phyloP scores from a whole-genome alignment of 2,329 filamentous ascomycete genomes.

The Alternaria sp. region DNA sequence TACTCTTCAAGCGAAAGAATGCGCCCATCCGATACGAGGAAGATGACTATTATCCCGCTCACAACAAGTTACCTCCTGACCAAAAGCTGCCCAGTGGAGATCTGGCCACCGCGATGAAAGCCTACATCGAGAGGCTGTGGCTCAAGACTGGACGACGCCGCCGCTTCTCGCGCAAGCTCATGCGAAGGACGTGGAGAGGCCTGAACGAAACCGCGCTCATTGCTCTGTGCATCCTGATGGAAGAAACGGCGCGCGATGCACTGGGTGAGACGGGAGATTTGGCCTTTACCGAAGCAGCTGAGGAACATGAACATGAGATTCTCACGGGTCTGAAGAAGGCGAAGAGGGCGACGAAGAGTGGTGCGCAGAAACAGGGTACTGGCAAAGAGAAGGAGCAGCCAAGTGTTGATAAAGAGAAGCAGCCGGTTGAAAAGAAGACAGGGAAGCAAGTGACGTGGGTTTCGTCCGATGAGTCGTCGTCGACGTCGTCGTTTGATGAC shows the following conservation, averaged over 20 bases:
- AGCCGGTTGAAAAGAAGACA: neutral
- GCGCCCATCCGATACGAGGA: slow-evolving; percentile 73
- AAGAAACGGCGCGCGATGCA: slow-evolving; percentile 68
- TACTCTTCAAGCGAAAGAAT: slow-evolving; percentile 69
- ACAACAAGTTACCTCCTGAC: slow-evolving; percentile 61
- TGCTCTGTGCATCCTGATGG: slow-evolving; percentile 75
- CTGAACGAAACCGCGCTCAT: slow-evolving; percentile 81
- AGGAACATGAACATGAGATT: slow-evolving; percentile 21
- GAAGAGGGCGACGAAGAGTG: neutral
- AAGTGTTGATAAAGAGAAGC: neutral
- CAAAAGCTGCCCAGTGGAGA: slow-evolving; percentile 70
- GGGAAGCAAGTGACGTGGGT: neutral
- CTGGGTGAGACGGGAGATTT: slow-evolving; percentile 72
- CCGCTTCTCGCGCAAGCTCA: neutral
- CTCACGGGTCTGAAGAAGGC: neutral
- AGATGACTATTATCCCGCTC: slow-evolving; percentile 72
- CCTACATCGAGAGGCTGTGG: slow-evolving; percentile 73
- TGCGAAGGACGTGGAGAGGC: slow-evolving; percentile 58
- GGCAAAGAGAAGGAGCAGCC: neutral
- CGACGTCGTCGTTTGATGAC: neutral
- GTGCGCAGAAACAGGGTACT: neutral
- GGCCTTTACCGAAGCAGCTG: slow-evolving; percentile 68
- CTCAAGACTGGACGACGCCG: slow-evolving; percentile 30
- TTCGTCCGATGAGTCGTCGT: neutral
- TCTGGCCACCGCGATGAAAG: slow-evolving; percentile 71